Conservation (phyloP, 306 rosid species). For the Medicago lupulina region DNA sequence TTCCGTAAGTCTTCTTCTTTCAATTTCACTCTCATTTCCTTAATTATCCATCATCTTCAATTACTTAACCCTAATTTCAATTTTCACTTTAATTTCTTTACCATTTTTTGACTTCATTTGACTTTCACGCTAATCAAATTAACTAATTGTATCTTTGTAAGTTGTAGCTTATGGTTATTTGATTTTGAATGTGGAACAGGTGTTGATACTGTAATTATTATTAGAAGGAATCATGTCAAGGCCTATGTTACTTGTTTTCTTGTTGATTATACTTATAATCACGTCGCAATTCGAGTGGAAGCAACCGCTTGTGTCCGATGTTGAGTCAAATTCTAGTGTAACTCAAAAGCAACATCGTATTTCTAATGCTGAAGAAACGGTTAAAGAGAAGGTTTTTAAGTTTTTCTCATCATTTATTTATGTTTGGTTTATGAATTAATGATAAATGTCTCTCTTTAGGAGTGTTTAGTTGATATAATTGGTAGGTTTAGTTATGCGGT, state of each 20-base stretch:
- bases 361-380: slow-evolving; percentile 68
- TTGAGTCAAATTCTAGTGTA: slow-evolving; percentile 52
- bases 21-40: not conserved
- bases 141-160: not conserved
- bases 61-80: slow-evolving; percentile 35
- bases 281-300: slow-evolving; percentile 96
- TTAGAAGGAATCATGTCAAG: slow-evolving; percentile 64
- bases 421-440: not conserved
- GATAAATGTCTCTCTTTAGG: not conserved
- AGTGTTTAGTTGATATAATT: not conserved
- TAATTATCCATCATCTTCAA: not conserved
- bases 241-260: slow-evolving; percentile 81
- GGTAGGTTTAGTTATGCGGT: slow-evolving; percentile 3
- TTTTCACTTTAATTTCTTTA: slow-evolving; percentile 9
- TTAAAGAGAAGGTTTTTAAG: slow-evolving; percentile 76
- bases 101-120: no score
- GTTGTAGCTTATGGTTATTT: not conserved
- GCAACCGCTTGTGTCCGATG: slow-evolving; percentile 75
- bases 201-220: slow-evolving; percentile 43
- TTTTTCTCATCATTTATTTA: slow-evolving; percentile 11
- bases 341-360: slow-evolving; percentile 69
- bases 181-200: slow-evolving; percentile 48
- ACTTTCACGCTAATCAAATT: not conserved
- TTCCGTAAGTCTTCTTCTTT: slow-evolving; percentile 52
- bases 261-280: slow-evolving; percentile 77